phyloP scores from a whole-genome alignment of 163 green algal genomes.

The Prototheca stagnorum region DNA sequence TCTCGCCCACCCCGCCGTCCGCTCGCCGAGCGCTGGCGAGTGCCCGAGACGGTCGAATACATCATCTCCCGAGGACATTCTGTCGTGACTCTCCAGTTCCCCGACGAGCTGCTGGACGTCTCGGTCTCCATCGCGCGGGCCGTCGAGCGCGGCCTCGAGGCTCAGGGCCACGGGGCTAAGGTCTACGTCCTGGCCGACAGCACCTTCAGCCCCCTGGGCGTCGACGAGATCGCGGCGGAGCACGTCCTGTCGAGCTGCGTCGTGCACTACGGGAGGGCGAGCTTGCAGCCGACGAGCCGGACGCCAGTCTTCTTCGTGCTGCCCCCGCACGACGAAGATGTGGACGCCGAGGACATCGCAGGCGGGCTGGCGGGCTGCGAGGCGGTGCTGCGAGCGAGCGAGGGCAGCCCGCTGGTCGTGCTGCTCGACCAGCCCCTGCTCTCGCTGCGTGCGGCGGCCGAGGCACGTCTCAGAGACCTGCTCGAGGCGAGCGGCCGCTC shows the following conservation, averaged over 20 bases:
- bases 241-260: constrained; percentile 67
- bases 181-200: constrained; percentile 75
- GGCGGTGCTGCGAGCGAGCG: not conserved
- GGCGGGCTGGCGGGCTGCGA: constrained; percentile 3
- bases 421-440: no score
- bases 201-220: constrained; percentile 68
- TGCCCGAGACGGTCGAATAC: constrained; percentile 26
- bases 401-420: not conserved
- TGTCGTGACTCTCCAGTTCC: constrained; percentile 53
- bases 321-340: constrained; percentile 18
- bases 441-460: no score
- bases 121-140: not conserved
- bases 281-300: constrained; percentile 34
- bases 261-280: constrained; percentile 70
- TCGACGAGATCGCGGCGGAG: constrained; percentile 80
- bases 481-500: no score
- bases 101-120: constrained; percentile 37
- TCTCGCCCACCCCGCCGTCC: not conserved
- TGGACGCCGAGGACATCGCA: constrained; percentile 19
- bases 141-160: no score
- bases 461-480: no score
- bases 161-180: no score
- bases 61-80: constrained; percentile 20
- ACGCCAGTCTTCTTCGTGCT: constrained; percentile 64
- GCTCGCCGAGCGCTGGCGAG: not conserved